These are phyloP conservation scores for Macrolepiota fuliginosa DNA, from an alignment of 768 basidiomycete genomes.

Conservation along the genomic window DNA sequence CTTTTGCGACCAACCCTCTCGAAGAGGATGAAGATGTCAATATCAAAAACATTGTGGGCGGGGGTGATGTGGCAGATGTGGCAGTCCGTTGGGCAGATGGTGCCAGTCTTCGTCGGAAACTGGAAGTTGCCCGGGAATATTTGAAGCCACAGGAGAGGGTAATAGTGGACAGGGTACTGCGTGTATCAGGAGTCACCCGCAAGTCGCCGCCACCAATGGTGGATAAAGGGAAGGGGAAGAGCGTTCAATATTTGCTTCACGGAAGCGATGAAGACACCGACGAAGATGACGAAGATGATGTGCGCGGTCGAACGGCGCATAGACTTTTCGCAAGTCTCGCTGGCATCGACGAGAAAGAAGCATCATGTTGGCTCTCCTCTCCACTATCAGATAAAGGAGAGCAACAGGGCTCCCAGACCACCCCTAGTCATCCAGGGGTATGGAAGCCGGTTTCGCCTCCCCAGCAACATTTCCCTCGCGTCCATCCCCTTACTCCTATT, in stretches of 20 bases:
- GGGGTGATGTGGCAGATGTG: constrained; percentile 36
- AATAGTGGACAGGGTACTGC: constrained; percentile 32
- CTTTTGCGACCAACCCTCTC: constrained; percentile 9
- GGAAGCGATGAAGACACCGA: constrained; percentile 31
- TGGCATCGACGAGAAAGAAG: constrained; percentile 32
- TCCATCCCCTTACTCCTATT: background rate
- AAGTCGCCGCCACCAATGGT: background rate
- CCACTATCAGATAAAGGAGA: constrained; percentile 20
- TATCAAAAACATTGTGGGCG: constrained; percentile 66
- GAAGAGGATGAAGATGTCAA: constrained; percentile 44
- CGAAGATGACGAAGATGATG: constrained; percentile 40
- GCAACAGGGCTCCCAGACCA: constrained; percentile 10
- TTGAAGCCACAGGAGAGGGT: constrained; percentile 34
- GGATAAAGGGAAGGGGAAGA: constrained; percentile 21
- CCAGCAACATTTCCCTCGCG: background rate
- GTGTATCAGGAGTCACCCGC: constrained; percentile 3
- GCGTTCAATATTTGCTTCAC: constrained; percentile 14
- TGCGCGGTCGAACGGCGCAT: constrained; percentile 56
- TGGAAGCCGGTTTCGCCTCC: background rate
- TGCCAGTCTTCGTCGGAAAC: constrained; percentile 39
- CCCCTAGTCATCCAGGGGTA: background rate
- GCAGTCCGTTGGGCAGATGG: constrained; percentile 57
- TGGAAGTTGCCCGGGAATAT: constrained; percentile 42
- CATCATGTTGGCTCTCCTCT: constrained; percentile 30
- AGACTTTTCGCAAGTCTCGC: constrained; percentile 46